Evolutionary conservation across 306 rosid genomes (phyloP).

Genomic region (Dalbergia oliveri): DNA sequence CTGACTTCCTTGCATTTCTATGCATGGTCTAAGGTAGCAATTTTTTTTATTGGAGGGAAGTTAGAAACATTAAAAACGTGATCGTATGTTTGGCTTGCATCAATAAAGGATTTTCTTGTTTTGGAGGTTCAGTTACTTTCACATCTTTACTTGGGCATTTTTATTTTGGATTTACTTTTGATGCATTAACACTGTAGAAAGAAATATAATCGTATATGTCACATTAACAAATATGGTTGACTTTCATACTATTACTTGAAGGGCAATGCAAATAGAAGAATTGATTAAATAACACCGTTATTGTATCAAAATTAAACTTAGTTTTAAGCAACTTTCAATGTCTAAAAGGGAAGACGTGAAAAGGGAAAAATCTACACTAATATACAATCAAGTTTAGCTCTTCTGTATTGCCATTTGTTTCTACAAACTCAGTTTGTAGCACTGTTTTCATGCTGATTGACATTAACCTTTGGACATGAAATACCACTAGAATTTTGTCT

Average conservation of each 20-base stretch:
- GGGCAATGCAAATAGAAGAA: no score
- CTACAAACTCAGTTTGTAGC: not conserved
- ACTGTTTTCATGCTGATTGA: not conserved
- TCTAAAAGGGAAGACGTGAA: not conserved
- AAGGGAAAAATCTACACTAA: not conserved
- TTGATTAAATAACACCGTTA: no score
- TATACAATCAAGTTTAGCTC: not conserved
- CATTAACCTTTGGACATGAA: not conserved
- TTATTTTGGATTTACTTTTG: not conserved
- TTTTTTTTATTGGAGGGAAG: not conserved
- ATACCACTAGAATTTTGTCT: not conserved
- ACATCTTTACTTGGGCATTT: not conserved
- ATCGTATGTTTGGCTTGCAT: not conserved
- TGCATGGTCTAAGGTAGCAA: constrained; percentile 87
- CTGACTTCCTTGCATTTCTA: constrained; percentile 90
- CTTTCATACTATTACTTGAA: no score
- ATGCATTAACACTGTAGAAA: no score
- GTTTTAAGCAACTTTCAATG: not conserved
- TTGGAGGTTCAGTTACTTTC: not conserved
- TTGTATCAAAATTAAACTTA: no score
- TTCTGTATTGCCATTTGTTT: not conserved
- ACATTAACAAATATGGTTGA: no score
- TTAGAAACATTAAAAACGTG: no score
- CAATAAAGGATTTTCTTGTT: not conserved
- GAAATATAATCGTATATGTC: no score